Conservation (phyloP, 78 protist species). For the Dictyostelium capitatum region DNA sequence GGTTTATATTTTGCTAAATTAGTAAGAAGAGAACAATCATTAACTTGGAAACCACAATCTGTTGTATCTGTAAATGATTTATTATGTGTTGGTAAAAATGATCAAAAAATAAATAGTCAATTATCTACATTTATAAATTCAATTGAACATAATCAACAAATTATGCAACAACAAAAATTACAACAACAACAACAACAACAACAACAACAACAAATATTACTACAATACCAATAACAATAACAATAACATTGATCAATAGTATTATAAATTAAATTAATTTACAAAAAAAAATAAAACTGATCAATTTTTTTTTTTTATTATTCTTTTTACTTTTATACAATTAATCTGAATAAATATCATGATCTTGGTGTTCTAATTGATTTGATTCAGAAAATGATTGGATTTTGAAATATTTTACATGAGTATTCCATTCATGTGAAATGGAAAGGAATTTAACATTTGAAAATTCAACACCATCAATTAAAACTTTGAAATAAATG, state of each 20-base stretch:
- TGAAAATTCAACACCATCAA: conserved; percentile 31
- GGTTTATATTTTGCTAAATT: conserved; percentile 75
- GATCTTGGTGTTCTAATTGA: background rate
- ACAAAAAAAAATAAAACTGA: no score
- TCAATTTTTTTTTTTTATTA: background rate
- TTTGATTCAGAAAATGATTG: conserved; percentile 39
- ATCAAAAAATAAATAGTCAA: conserved; percentile 1
- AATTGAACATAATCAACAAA: conserved; percentile 14
- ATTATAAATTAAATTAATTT: no score
- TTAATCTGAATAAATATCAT: conserved; percentile 13
- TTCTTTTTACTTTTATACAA: background rate
- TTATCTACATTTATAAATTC: background rate
- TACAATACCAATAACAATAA: background rate
- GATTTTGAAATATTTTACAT: conserved; percentile 58
- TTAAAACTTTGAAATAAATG: conserved; percentile 7
- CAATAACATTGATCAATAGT: background rate
- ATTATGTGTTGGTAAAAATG: conserved; percentile 35
- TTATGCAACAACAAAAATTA: conserved; percentile 11
- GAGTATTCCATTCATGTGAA: conserved; percentile 74
- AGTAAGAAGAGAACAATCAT: conserved; percentile 50
- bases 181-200: conserved; percentile 4
- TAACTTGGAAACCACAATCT: conserved; percentile 63
- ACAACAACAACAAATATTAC: background rate
- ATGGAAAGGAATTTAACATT: conserved; percentile 47
- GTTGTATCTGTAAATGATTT: conserved; percentile 60